Base-by-base conservation (phyloP, 1,284 basidiomycete genomes). In the Ceratobasidium papillatum region DNA sequence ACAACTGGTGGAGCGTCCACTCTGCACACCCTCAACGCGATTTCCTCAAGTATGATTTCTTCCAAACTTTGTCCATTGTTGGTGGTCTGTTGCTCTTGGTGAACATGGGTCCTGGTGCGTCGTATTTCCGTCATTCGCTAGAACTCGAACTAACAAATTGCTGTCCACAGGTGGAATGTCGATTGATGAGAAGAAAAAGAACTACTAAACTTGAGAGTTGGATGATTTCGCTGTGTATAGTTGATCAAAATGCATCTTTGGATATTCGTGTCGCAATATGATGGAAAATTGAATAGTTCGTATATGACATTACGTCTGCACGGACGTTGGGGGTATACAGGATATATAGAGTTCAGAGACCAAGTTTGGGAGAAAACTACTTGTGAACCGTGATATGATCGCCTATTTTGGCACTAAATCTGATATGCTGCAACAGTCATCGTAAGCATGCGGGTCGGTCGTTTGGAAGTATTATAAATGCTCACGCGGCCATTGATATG, bases 181-280 rank as follows among this genome's bases (percentile, higher is more conserved):
- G 8, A 94, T 99, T 76, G 98, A 99, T 85, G 96, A 99, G 87
- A 98, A 99, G 88, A 99, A 99, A 88, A 99, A 98, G 89, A 95
- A 90, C 36, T 94, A 88, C 72, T 78, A 68, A 78, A 61, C 14
- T 34, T 8, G 41, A 41, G 56, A 45, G 52, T 19, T 56, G 52
- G 3, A 30, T 56, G 3, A 32, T 56, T 30, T 9, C 25, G 11
- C 12, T 30, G 2, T 32, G 52, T 56, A 32, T 56, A 56, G 27
- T 56, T 32, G 52, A 32, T 56, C 52, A 56, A 56, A 62, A 43
- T 62, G 59, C 59, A 62, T 47, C 30, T 43, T 62, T 45, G 59
- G 52, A 56, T 45, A 45, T 62, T 62, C 59, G 38, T 17, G 27
- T 62, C 25, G 14, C 25, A 4, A 27, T 56, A 30, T 30, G 27